Percentiles rank a stretch among this genome's conserved stretches.
Evolutionary conservation across 345 rosid species (phyloP).

Genomic region (Capsella bursapastoris): DNA sequence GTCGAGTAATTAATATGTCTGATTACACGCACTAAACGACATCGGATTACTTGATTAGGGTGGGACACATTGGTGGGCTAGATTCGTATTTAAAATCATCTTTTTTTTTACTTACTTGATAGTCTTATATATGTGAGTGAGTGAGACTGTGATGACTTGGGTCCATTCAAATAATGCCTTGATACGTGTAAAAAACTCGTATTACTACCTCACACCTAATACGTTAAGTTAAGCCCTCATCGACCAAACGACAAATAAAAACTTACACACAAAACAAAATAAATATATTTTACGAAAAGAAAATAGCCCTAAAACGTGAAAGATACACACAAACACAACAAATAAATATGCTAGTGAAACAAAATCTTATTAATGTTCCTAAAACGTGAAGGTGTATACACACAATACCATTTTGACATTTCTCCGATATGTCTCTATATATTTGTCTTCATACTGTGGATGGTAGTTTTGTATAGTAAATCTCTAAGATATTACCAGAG

Average conservation of each 20-base stretch:
- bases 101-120: constrained; percentile 16
- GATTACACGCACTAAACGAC: constrained; percentile 11
- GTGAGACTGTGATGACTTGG: constrained; percentile 20
- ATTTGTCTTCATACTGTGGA: background rate
- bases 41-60: constrained; percentile 9
- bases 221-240: constrained; percentile 29
- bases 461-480: background rate
- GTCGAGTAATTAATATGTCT: background rate
- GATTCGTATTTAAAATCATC: constrained; percentile 17
- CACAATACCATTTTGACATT: background rate
- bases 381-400: background rate
- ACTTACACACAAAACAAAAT: constrained; percentile 34
- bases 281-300: constrained; percentile 16
- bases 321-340: constrained; percentile 9
- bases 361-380: background rate
- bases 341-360: constrained; percentile 16
- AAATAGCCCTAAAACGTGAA: constrained; percentile 2
- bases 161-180: constrained; percentile 35
- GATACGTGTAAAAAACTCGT: constrained; percentile 31
- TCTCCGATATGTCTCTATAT: background rate
- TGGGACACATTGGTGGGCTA: constrained; percentile 14
- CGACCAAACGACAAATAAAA: constrained; percentile 32
- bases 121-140: constrained; percentile 39
- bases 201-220: constrained; percentile 11
- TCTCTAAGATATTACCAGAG: background rate